A percentile compares a stretch with the other conserved stretches of the same genome.
Evolutionary conservation across 306 rosid species (phyloP).

Genomic region (Cercis canadensis): DNA sequence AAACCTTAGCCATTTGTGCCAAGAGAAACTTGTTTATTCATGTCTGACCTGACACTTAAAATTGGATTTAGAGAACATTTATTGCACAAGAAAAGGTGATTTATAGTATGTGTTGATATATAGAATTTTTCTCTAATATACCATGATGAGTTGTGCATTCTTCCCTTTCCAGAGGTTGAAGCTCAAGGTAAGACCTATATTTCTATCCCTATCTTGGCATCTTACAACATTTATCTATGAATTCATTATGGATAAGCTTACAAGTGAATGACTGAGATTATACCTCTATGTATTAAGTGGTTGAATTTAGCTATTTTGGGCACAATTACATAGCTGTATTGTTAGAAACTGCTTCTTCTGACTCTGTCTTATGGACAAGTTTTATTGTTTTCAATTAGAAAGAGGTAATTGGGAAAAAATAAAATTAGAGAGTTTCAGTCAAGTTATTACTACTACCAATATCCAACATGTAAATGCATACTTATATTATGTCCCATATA

Average conservation of each 20-base stretch:
- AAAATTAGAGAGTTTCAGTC: too few species aligned
- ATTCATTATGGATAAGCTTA: slow-evolving; percentile 10
- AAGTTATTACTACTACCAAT: too few species aligned
- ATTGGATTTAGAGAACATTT: background rate
- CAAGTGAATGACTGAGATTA: slow-evolving; percentile 19
- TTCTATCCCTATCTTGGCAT: slow-evolving; percentile 22
- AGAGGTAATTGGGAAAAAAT: too few species aligned
- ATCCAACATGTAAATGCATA: too few species aligned
- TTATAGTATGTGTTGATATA: background rate
- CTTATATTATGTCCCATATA: too few species aligned
- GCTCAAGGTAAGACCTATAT: slow-evolving; percentile 67
- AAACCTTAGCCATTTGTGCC: slow-evolving; percentile 28
- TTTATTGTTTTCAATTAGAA: too few species aligned
- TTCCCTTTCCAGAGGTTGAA: slow-evolving; percentile 71
- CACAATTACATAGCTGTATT: too few species aligned
- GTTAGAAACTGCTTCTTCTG: too few species aligned
- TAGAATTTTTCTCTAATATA: background rate
- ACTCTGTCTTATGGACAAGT: too few species aligned
- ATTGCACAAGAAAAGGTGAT: background rate
- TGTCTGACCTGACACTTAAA: background rate
- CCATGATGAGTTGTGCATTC: slow-evolving; percentile 38
- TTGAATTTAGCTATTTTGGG: background rate
- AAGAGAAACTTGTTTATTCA: background rate
- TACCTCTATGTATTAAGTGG: background rate
- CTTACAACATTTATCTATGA: slow-evolving; percentile 11